phyloP scores from a whole-genome alignment of 306 rosid species.

The Acacia confusa region DNA sequence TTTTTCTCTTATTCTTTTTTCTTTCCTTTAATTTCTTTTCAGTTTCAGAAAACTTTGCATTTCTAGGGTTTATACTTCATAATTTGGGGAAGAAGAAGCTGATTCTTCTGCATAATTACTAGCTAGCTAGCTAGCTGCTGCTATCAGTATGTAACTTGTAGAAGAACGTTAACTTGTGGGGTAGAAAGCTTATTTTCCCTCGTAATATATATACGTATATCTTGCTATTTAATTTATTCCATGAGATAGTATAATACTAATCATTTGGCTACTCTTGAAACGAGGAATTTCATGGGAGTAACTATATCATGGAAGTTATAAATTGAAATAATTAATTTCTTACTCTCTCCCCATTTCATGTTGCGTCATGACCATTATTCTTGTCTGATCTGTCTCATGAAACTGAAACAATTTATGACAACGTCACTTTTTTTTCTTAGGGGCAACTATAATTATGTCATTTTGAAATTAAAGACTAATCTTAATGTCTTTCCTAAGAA shows the following conservation, averaged over 20 bases:
- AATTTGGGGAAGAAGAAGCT: background rate
- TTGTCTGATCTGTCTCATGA: slow-evolving; percentile 33
- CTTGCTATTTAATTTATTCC: background rate
- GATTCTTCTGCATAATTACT: background rate
- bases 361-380: slow-evolving; percentile 18
- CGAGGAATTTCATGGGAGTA: slow-evolving; percentile 33
- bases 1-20: slow-evolving; percentile 22
- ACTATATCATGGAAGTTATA: slow-evolving; percentile 41
- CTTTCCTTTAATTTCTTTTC: background rate
- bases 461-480: background rate
- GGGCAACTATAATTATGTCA: background rate
- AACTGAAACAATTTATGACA: slow-evolving; percentile 8
- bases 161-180: background rate
- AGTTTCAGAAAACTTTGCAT: background rate
- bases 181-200: slow-evolving; percentile 9
- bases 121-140: background rate
- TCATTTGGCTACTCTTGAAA: slow-evolving; percentile 29
- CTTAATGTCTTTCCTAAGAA: background rate
- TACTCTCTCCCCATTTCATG: background rate
- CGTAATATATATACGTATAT: background rate
- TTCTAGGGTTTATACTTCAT: background rate
- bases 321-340: background rate
- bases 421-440: background rate
- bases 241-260: background rate
- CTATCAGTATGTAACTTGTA: slow-evolving; percentile 23